These are phyloP conservation scores for Craspedostauros australis DNA, from an alignment of 108 stramenopile genomes.

Conservation along the genomic window DNA sequence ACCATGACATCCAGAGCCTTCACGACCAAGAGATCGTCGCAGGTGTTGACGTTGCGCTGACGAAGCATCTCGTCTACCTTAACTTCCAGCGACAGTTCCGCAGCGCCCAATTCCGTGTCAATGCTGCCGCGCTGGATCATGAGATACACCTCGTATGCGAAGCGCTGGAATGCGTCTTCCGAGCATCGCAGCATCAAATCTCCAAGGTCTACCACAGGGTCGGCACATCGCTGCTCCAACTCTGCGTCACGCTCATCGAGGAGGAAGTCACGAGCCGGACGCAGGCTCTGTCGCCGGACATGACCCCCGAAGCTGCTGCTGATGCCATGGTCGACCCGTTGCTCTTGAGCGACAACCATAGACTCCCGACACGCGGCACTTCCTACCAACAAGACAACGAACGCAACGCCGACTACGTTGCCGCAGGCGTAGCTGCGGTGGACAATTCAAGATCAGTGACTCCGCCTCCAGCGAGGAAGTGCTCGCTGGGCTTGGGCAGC, in stretches of 20 bases:
- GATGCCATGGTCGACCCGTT: too few relatives aligned
- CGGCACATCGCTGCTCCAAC: conserved; percentile 30
- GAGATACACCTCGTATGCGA: conserved; percentile 34
- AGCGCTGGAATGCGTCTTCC: conserved; percentile 42
- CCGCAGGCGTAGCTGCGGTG: too few relatives aligned
- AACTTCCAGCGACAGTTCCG: conserved; percentile 19
- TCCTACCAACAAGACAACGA: too few relatives aligned
- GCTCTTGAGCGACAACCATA: too few relatives aligned
- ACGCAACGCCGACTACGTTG: too few relatives aligned
- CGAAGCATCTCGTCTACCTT: conserved; percentile 47
- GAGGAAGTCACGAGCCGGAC: conserved; percentile 23
- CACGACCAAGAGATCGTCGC: conserved; percentile 46
- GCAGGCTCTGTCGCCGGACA: not conserved
- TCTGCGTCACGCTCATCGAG: conserved; percentile 31
- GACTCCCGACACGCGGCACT: too few relatives aligned
- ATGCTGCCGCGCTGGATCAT: conserved; percentile 13
- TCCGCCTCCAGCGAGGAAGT: too few relatives aligned
- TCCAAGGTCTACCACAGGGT: conserved; percentile 33
- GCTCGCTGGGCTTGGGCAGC: conserved; percentile 2
- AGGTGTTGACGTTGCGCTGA: conserved; percentile 39
- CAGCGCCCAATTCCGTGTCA: conserved; percentile 3
- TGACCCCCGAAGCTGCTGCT: not conserved
- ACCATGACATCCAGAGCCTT: conserved; percentile 28
- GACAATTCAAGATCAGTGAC: too few relatives aligned
- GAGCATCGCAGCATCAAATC: conserved; percentile 31